Conservation (phyloP, 169 alveolate genomes). For the Plasmodium vivax region DNA sequence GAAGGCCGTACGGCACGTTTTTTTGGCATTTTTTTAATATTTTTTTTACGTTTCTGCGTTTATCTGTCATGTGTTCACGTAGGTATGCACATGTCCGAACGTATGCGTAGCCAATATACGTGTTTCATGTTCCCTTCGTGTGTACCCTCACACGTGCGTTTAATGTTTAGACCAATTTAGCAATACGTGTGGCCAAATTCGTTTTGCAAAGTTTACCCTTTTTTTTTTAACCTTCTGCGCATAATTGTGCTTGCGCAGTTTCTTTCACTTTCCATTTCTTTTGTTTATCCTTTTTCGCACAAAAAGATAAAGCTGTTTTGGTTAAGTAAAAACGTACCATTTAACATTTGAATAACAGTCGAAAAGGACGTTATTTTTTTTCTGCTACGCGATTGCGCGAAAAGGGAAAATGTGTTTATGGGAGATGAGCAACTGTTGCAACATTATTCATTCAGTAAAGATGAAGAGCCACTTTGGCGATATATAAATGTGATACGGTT, state of each 20-base stretch:
- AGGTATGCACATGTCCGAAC: not conserved
- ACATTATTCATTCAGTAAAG: not conserved
- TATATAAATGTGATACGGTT: not conserved
- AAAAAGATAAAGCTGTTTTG: constrained; percentile 18
- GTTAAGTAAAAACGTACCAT: constrained; percentile 4
- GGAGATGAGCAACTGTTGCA: not conserved
- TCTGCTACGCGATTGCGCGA: not conserved
- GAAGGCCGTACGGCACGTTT: not conserved
- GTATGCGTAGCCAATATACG: not conserved
- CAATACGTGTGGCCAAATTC: not conserved
- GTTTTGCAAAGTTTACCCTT: not conserved
- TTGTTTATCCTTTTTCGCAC: not conserved
- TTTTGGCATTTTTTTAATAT: not conserved
- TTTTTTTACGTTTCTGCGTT: not conserved
- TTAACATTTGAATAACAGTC: not conserved
- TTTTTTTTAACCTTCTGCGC: not conserved
- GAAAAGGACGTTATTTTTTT: not conserved
- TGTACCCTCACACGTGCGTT: not conserved
- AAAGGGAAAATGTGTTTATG: not conserved
- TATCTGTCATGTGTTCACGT: not conserved
- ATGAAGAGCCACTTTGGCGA: not conserved
- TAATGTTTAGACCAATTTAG: not conserved
- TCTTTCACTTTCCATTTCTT: not conserved
- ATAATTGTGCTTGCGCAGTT: not conserved
- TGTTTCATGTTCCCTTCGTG: not conserved